phyloP scores from a whole-genome alignment of 2,329 filamentous ascomycete genomes.

The Dactylellina haptotyla region DNA sequence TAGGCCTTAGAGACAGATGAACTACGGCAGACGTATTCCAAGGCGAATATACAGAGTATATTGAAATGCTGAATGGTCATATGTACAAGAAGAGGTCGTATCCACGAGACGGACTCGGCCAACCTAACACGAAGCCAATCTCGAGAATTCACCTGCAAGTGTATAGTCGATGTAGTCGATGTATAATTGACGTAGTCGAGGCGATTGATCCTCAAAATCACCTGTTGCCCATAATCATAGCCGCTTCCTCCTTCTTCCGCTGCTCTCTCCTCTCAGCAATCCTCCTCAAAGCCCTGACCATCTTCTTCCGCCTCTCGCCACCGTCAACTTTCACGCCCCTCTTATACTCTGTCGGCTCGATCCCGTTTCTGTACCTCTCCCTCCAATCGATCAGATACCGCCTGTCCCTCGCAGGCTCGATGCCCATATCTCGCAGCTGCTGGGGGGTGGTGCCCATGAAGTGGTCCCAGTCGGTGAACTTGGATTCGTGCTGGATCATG shows the following conservation, averaged over 20 bases:
- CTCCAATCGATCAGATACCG: slow-evolving; percentile 89
- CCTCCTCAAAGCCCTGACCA: slow-evolving; percentile 86
- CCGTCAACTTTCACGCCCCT: slow-evolving; percentile 93
- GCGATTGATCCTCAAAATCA: neutral
- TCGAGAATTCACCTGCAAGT: no score
- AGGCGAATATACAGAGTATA: neutral
- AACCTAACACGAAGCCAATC: no score
- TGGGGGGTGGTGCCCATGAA: slow-evolving; percentile 82
- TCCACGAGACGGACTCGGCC: neutral
- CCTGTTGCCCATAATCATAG: slow-evolving; percentile 22
- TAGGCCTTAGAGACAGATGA: no score
- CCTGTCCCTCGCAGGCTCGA: slow-evolving; percentile 84
- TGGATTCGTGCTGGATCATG: slow-evolving; percentile 81
- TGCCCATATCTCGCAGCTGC: slow-evolving; percentile 82
- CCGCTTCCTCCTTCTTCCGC: slow-evolving; percentile 61
- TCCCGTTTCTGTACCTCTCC: slow-evolving; percentile 76
- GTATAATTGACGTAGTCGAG: neutral
- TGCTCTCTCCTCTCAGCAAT: slow-evolving; percentile 80
- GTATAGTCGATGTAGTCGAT: no score
- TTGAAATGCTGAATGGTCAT: neutral
- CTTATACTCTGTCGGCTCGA: slow-evolving; percentile 77
- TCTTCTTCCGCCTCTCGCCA: slow-evolving; percentile 86
- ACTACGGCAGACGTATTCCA: neutral
- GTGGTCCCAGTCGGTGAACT: slow-evolving; percentile 89
- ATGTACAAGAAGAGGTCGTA: neutral